Conservation (phyloP, 257 asterid genomes). For the Solanum tarapatanum region DNA sequence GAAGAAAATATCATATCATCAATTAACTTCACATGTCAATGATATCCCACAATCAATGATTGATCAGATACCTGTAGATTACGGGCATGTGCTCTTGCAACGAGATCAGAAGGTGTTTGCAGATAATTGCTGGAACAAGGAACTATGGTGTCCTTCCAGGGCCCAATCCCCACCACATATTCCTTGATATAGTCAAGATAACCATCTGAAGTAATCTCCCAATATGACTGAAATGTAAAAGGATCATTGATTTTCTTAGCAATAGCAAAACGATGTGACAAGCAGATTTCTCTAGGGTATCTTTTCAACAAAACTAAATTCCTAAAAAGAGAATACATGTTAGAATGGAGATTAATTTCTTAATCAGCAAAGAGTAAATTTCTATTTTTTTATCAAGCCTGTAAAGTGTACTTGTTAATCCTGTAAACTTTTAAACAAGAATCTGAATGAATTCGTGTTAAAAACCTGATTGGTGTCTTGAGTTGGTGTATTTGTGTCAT, state of each 20-base stretch:
- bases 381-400: neutral
- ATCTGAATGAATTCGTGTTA: neutral
- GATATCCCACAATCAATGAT: neutral
- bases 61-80: conserved; percentile 70
- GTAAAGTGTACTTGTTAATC: neutral
- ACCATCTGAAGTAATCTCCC: conserved; percentile 83
- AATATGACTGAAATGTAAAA: conserved; percentile 46
- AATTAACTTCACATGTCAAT: neutral
- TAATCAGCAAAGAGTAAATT: neutral
- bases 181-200: conserved; percentile 78
- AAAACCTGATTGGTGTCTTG: conserved; percentile 95
- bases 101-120: conserved; percentile 54
- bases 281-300: neutral
- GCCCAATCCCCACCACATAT: conserved; percentile 85
- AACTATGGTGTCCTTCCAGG: conserved; percentile 79
- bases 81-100: conserved; percentile 81
- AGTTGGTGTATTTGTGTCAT: conserved; percentile 37
- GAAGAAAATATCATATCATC: neutral
- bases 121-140: conserved; percentile 43
- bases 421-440: neutral
- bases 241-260: neutral
- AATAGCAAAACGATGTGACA: neutral
- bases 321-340: neutral
- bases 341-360: neutral
- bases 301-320: neutral